Evolutionary conservation across 257 asterid species (phyloP).

Genomic region (Solanum rostratum): DNA sequence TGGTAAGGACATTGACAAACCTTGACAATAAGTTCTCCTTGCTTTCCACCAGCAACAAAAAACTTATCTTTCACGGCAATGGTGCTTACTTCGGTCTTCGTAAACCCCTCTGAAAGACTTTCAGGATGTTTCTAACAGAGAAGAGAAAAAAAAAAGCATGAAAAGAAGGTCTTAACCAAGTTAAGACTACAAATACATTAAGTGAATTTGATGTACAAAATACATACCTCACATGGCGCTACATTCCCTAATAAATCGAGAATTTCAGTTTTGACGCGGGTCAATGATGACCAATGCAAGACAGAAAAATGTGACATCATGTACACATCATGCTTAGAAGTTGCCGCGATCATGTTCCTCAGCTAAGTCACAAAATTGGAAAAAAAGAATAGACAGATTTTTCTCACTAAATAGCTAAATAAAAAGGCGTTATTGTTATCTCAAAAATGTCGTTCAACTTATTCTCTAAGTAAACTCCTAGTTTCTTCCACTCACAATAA

Average conservation of each 20-base stretch:
- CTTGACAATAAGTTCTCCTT: conserved; percentile 89
- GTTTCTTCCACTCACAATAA: neutral
- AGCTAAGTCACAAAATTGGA: conserved; percentile 30
- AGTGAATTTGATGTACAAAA: neutral
- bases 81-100: too few species aligned
- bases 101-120: conserved; percentile 50
- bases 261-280: conserved; percentile 52
- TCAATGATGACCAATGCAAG: conserved; percentile 75
- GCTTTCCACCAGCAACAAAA: conserved; percentile 56
- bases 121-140: conserved; percentile 74
- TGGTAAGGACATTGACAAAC: conserved; percentile 2
- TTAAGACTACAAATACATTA: neutral
- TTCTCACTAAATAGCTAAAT: neutral
- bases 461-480: neutral
- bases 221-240: conserved; percentile 65
- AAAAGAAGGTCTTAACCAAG: neutral
- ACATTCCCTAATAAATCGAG: conserved; percentile 80
- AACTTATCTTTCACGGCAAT: too few species aligned
- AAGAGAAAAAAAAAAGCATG: neutral
- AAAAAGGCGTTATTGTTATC: neutral
- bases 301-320: conserved; percentile 73
- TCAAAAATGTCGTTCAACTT: neutral
- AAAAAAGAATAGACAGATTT: neutral
- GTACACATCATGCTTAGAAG: conserved; percentile 87
- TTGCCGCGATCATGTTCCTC: conserved; percentile 74